Evolutionary conservation across 768 basidiomycete genomes (phyloP).

Genomic region (Paxillus rubicundulus): DNA sequence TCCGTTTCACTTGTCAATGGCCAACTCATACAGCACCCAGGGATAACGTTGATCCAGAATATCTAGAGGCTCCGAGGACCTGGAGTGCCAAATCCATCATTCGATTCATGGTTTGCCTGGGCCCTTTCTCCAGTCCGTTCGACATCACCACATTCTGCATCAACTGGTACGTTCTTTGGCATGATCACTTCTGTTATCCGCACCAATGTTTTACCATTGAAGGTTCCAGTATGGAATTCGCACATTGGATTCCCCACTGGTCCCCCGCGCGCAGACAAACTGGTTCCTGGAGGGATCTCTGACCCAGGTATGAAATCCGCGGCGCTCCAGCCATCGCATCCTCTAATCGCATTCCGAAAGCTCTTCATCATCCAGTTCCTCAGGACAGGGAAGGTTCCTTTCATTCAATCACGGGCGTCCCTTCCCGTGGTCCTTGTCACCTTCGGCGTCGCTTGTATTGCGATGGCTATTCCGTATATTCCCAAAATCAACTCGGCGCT

Average conservation of each 20-base stretch:
- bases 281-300: conserved; percentile 37
- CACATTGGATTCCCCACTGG: conserved; percentile 24
- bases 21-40: conserved; percentile 13
- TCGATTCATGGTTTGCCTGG: conserved; percentile 36
- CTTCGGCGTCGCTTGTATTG: conserved; percentile 30
- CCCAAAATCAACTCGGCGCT: conserved; percentile 30
- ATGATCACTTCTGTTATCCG: not conserved
- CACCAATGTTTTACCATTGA: not conserved
- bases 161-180: conserved; percentile 28
- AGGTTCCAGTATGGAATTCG: conserved; percentile 34
- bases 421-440: conserved; percentile 25
- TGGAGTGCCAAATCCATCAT: conserved; percentile 35
- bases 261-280: conserved; percentile 34
- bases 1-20: not conserved
- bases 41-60: conserved; percentile 40
- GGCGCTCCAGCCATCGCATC: not conserved
- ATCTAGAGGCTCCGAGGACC: conserved; percentile 29
- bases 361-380: conserved; percentile 34
- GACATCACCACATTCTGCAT: conserved; percentile 31
- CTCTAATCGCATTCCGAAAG: conserved; percentile 11
- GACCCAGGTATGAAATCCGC: conserved; percentile 29
- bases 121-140: conserved; percentile 37
- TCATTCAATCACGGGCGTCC: conserved; percentile 33
- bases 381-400: conserved; percentile 30
- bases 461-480: conserved; percentile 34